Percentiles rank a stretch among this genome's conserved stretches.
Evolutionary conservation across 352 stramenopile species (phyloP).

Genomic region (Labyrinthula sp.): DNA sequence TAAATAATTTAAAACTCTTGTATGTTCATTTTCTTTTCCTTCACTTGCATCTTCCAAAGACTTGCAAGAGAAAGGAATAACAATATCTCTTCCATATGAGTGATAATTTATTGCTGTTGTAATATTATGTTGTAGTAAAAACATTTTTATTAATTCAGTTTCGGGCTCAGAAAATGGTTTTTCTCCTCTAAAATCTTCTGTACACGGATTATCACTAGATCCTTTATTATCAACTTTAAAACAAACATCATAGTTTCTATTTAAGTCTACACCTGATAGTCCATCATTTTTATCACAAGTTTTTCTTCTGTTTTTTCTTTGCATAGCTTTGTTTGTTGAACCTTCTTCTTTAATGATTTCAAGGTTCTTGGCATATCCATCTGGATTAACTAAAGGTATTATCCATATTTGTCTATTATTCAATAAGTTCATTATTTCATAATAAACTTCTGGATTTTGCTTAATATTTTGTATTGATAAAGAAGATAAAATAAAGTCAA

Average conservation of each 20-base stretch:
- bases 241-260: conserved; percentile 26
- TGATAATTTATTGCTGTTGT: conserved; percentile 28
- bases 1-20: neutral
- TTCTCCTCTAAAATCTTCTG: conserved; percentile 26
- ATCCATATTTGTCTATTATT: conserved; percentile 21
- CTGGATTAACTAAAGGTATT: conserved; percentile 28
- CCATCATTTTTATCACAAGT: neutral
- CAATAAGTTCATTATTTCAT: conserved; percentile 4
- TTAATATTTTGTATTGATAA: neutral
- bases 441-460: neutral
- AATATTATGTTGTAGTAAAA: conserved; percentile 23
- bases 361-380: conserved; percentile 30
- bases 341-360: neutral
- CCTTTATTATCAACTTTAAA: conserved; percentile 28
- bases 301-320: conserved; percentile 20
- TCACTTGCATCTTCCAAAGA: conserved; percentile 1
- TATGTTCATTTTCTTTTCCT: conserved; percentile 3
- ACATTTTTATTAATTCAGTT: conserved; percentile 6
- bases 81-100: conserved; percentile 23
- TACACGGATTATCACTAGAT: conserved; percentile 21
- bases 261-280: conserved; percentile 26
- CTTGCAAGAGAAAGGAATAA: conserved; percentile 29
- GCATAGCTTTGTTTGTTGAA: conserved; percentile 2
- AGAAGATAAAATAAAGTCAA: conserved; percentile 6
- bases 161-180: conserved; percentile 30